phyloP scores from a whole-genome alignment of 805 yeast species.

The Cyberlindnera americana region DNA sequence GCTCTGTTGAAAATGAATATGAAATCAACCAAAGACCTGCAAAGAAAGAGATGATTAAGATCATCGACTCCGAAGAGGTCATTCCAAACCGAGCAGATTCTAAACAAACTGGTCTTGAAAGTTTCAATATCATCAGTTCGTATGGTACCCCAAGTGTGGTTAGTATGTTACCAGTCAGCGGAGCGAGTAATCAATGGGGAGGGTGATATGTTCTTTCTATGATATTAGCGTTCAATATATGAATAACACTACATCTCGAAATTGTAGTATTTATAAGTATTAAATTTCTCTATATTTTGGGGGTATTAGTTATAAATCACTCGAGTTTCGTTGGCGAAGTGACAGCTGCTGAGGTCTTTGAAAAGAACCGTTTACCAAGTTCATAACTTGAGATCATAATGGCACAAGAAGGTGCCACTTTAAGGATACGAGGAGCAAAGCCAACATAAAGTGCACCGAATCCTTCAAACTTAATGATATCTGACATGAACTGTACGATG shows the following conservation, averaged over 20 bases:
- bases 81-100: conserved; percentile 3
- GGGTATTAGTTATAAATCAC: not conserved
- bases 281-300: not conserved
- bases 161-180: conserved; percentile 8
- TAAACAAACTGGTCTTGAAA: conserved; percentile 4
- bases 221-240: too few relatives aligned
- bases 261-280: too few relatives aligned
- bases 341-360: conserved; percentile 2
- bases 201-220: too few relatives aligned
- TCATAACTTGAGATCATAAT: conserved; percentile 97
- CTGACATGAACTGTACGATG: conserved; percentile 66
- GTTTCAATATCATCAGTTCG: conserved; percentile 18
- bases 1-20: conserved; percentile 17
- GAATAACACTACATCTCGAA: too few relatives aligned
- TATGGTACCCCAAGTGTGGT: conserved; percentile 24
- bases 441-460: conserved; percentile 84
- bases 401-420: conserved; percentile 97
- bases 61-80: too few relatives aligned
- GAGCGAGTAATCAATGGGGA: conserved; percentile 7
- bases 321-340: not conserved
- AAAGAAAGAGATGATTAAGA: too few relatives aligned
- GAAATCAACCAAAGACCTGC: not conserved
- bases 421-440: conserved; percentile 76
- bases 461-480: conserved; percentile 73
- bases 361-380: conserved; percentile 65